Percentiles rank a stretch among this genome's conserved stretches.
Conservation (phyloP, 2,329 filamentous ascomycete species). For the Penicillium oxalicum region DNA sequence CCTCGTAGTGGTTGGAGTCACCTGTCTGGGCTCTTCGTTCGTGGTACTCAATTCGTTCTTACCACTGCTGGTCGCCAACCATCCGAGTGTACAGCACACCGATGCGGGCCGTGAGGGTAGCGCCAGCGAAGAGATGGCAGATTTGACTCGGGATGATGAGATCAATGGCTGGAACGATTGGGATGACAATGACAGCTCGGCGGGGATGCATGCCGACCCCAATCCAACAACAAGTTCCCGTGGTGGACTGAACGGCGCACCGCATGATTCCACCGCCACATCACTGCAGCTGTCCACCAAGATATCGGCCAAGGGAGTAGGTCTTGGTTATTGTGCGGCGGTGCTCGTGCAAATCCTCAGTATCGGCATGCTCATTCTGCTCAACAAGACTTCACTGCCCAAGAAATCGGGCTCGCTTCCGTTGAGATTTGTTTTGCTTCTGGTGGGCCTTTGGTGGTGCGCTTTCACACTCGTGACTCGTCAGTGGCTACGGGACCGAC, state of each 20-base stretch:
- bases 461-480: constrained; percentile 77
- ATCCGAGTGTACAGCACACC: constrained; percentile 50
- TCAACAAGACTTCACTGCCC: constrained; percentile 29
- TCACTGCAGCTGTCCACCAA: constrained; percentile 76
- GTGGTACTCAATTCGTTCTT: constrained; percentile 89
- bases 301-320: constrained; percentile 82
- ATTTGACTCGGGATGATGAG: constrained; percentile 15
- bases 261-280: constrained; percentile 38
- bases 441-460: constrained; percentile 84
- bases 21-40: constrained; percentile 83
- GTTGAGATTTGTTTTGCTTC: constrained; percentile 71
- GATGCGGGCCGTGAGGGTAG: constrained; percentile 15
- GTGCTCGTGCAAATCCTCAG: constrained; percentile 74
- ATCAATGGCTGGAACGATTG: constrained; percentile 14
- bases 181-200: constrained; percentile 20
- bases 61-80: constrained; percentile 76
- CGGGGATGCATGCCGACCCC: constrained; percentile 5
- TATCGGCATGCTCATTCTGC: constrained; percentile 63
- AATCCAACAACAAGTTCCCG: neutral
- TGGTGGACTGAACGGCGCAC: constrained; percentile 6
- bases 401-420: constrained; percentile 69
- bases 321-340: constrained; percentile 79
- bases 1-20: constrained; percentile 79
- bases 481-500: constrained; percentile 73
- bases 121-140: constrained; percentile 19